Evolutionary conservation across 805 yeast genomes (phyloP).

Genomic region (Kregervanrija fluxuum): DNA sequence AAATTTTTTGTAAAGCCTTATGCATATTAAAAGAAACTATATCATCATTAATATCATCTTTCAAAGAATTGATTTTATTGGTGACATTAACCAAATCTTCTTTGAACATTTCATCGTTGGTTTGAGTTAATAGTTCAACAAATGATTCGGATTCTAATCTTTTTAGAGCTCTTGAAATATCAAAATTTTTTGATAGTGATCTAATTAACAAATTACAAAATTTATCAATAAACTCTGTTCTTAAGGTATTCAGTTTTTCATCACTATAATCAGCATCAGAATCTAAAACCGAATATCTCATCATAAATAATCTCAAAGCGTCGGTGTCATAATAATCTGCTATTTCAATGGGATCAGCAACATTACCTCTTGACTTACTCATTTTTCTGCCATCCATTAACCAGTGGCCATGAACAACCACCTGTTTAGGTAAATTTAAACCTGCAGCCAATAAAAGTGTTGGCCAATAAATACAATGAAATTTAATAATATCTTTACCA

Average conservation of each 20-base stretch:
- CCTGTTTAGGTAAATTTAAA: conserved; percentile 58
- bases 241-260: conserved; percentile 38
- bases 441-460: conserved; percentile 80
- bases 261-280: conserved; percentile 78
- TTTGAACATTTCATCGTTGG: conserved; percentile 10
- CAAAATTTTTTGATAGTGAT: conserved; percentile 64
- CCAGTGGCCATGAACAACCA: conserved; percentile 95
- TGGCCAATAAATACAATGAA: conserved; percentile 95
- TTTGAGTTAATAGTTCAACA: conserved; percentile 17
- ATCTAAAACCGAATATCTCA: conserved; percentile 67
- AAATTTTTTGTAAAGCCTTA: conserved; percentile 48
- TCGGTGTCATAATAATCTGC: conserved; percentile 62
- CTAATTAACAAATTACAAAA: conserved; percentile 75
- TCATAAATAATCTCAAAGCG: conserved; percentile 64
- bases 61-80: conserved; percentile 28
- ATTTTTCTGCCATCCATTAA: conserved; percentile 80
- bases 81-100: conserved; percentile 23
- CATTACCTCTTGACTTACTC: conserved; percentile 92
- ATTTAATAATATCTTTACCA: conserved; percentile 86
- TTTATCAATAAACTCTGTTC: conserved; percentile 71
- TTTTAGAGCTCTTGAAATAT: conserved; percentile 39
- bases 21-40: conserved; percentile 45
- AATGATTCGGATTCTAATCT: conserved; percentile 18
- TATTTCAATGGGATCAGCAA: conserved; percentile 79
- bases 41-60: conserved; percentile 33